phyloP scores from a whole-genome alignment of 139 green algal species.

The Microglena sp. region DNA sequence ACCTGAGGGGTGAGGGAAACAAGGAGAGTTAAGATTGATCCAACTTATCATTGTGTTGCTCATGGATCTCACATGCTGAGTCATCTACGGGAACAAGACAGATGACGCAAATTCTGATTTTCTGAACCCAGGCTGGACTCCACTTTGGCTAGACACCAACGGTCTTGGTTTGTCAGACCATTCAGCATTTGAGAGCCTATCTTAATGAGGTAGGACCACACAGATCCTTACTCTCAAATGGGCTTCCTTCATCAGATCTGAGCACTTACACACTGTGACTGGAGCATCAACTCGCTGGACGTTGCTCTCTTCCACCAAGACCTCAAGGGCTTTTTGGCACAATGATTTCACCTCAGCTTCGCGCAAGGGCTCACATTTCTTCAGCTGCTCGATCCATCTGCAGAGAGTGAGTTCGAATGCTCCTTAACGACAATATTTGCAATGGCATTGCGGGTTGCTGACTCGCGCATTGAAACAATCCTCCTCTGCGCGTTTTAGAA shows the following conservation, averaged over 20 bases:
- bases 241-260: not conserved
- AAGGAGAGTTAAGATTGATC: not conserved
- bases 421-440: not conserved
- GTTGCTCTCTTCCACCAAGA: constrained; percentile 96
- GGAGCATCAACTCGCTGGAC: constrained; percentile 92
- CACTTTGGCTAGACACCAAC: too few relatives aligned
- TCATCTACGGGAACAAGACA: not conserved
- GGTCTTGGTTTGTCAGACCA: too few relatives aligned
- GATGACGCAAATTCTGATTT: too few relatives aligned
- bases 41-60: not conserved
- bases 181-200: too few relatives aligned
- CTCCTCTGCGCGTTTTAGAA: not conserved
- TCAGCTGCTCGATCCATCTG: constrained; percentile 90
- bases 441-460: not conserved
- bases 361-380: constrained; percentile 83
- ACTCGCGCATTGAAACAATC: not conserved
- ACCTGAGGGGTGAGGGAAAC: constrained; percentile 59
- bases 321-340: constrained; percentile 87
- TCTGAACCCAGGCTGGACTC: too few relatives aligned
- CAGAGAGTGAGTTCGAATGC: constrained; percentile 75
- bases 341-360: constrained; percentile 90
- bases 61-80: too few relatives aligned
- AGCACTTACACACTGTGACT: constrained; percentile 86
- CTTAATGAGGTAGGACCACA: too few relatives aligned
- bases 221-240: not conserved